A percentile compares a stretch with the other conserved stretches of the same genome.
phyloP scores from a whole-genome alignment of 1,284 basidiomycete genomes.

The Mrakiaceae sp. region DNA sequence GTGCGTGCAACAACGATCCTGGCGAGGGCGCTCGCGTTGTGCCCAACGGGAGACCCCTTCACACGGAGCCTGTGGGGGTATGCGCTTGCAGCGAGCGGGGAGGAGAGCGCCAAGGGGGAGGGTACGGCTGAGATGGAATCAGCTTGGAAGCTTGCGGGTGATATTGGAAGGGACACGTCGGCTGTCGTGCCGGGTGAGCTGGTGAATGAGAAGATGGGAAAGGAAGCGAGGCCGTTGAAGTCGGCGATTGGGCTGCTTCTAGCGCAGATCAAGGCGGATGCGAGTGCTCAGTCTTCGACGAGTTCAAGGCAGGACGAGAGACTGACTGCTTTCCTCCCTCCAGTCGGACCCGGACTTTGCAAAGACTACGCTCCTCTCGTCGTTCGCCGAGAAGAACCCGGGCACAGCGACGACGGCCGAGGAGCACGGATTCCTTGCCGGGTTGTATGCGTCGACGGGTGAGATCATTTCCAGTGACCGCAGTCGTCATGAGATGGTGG shows the following conservation, averaged over 20 bases:
- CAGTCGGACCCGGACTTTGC: too few species aligned
- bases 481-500: too few species aligned
- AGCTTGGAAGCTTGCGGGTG: conserved; percentile 11
- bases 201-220: neutral
- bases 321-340: too few species aligned
- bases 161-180: conserved; percentile 2
- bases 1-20: conserved; percentile 5
- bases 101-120: conserved; percentile 1
- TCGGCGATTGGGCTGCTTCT: conserved; percentile 3
- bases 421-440: too few species aligned
- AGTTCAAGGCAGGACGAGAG: too few species aligned
- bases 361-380: too few species aligned
- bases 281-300: too few species aligned
- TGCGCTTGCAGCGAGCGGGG: neutral
- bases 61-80: too few species aligned
- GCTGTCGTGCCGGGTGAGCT: neutral
- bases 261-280: conserved; percentile 8
- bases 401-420: too few species aligned
- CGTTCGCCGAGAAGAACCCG: too few species aligned
- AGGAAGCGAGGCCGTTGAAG: conserved; percentile 3
- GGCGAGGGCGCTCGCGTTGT: neutral
- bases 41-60: neutral
- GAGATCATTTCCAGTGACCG: too few species aligned
- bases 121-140: conserved; percentile 13
- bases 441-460: too few species aligned